A percentile compares a stretch with the other conserved stretches of the same genome.
phyloP scores from a whole-genome alignment of 192 early-diverging fungal genomes.

The Rhizophagus sp. region DNA sequence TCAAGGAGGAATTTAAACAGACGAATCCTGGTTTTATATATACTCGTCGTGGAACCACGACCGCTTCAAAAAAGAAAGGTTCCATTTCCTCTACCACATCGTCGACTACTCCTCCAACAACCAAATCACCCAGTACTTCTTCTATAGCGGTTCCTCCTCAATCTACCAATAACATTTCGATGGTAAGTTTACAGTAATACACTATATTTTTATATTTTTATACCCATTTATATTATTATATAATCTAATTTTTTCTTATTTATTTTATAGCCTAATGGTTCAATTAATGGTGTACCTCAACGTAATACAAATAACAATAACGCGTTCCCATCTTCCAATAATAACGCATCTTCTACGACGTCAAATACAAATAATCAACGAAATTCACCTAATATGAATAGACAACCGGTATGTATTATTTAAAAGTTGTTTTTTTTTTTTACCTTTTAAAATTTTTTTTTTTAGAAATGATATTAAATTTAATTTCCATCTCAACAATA shows the following conservation, averaged over 20 bases:
- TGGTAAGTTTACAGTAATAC: background rate
- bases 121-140: background rate
- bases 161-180: background rate
- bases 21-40: slow-evolving; percentile 57
- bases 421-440: background rate
- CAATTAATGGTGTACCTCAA: slow-evolving; percentile 1
- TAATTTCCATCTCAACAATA: background rate
- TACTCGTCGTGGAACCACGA: slow-evolving; percentile 44
- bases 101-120: background rate
- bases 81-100: background rate
- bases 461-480: background rate
- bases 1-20: slow-evolving; percentile 61
- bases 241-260: background rate
- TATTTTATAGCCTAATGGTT: background rate
- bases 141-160: background rate
- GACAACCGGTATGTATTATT: background rate
- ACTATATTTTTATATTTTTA: no score
- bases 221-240: background rate
- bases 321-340: background rate
- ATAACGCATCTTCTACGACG: background rate
- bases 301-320: background rate
- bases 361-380: background rate
- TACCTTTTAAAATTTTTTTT: background rate
- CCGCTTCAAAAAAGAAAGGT: slow-evolving; percentile 39
- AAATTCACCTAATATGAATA: background rate